phyloP scores from a whole-genome alignment of 768 basidiomycete species.

The Collybiopsis confluens region DNA sequence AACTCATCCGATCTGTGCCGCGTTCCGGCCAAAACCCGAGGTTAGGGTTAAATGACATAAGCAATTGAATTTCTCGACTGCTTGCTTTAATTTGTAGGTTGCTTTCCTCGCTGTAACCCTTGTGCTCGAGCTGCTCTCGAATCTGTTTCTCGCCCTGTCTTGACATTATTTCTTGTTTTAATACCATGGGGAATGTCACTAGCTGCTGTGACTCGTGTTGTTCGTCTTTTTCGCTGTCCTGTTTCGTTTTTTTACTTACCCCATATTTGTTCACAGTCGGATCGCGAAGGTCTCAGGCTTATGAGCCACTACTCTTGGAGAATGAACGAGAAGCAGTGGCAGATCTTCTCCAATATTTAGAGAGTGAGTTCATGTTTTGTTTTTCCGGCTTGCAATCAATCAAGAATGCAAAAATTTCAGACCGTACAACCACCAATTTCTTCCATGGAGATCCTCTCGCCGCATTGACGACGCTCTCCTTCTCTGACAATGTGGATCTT shows the following conservation, averaged over 20 bases:
- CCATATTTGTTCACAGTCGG: slow-evolving; percentile 45
- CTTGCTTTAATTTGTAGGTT: background rate
- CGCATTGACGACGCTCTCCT: slow-evolving; percentile 94
- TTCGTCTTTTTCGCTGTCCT: slow-evolving; percentile 32
- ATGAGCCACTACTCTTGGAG: slow-evolving; percentile 83
- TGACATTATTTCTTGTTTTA: background rate
- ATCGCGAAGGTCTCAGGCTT: slow-evolving; percentile 80
- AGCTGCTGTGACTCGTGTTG: slow-evolving; percentile 87
- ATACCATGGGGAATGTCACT: slow-evolving; percentile 64
- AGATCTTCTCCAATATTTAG: slow-evolving; percentile 93
- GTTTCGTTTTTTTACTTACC: slow-evolving; percentile 12
- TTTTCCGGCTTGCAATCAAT: background rate
- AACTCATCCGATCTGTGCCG: no score
- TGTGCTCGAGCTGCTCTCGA: background rate
- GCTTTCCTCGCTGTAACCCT: slow-evolving; percentile 3
- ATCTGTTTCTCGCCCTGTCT: background rate
- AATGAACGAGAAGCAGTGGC: slow-evolving; percentile 98
- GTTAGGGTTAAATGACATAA: no score
- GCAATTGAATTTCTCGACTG: background rate
- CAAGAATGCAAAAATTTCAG: slow-evolving; percentile 34
- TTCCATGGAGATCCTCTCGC: slow-evolving; percentile 90
- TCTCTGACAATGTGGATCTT: slow-evolving; percentile 98
- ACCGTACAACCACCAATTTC: slow-evolving; percentile 98
- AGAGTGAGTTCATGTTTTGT: slow-evolving; percentile 64
- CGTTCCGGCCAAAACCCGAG: no score